These are phyloP conservation scores for Vigna radiata DNA, from an alignment of 306 rosid species.

Conservation along the genomic window DNA sequence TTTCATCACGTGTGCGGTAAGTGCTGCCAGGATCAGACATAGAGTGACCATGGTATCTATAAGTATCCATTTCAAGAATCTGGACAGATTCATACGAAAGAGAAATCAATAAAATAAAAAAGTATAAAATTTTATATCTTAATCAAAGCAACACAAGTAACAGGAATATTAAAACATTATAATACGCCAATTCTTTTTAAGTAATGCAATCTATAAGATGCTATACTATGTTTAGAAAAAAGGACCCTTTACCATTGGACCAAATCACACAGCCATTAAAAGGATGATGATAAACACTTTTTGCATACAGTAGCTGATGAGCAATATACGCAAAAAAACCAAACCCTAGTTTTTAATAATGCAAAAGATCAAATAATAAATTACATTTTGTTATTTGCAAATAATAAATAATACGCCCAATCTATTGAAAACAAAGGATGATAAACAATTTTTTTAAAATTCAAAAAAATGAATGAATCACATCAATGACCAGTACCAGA, in stretches of 20 bases:
- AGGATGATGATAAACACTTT: background rate
- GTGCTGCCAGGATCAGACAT: constrained; percentile 99
- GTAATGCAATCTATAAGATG: background rate
- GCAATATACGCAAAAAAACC: background rate
- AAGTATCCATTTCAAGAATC: constrained; percentile 99
- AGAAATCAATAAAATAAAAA: constrained; percentile 32
- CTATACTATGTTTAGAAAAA: background rate
- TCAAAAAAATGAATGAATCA: background rate
- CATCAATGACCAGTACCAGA: background rate
- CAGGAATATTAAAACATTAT: constrained; percentile 21
- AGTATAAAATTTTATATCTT: constrained; percentile 25
- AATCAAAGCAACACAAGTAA: constrained; percentile 22
- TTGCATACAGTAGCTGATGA: background rate
- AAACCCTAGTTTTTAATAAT: background rate
- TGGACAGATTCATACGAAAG: constrained; percentile 50
- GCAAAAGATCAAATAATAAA: background rate
- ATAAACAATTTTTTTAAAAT: background rate
- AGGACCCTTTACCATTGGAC: background rate
- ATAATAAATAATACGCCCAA: constrained; percentile 11
- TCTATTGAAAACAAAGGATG: background rate
- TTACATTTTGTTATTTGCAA: background rate
- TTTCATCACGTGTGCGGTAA: constrained; percentile 95
- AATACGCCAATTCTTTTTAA: background rate
- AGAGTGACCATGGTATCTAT: constrained; percentile 98
- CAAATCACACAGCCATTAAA: background rate